These are phyloP conservation scores for Phanerodontia chrysosporium DNA, from an alignment of 768 basidiomycete species.

Conservation along the genomic window DNA sequence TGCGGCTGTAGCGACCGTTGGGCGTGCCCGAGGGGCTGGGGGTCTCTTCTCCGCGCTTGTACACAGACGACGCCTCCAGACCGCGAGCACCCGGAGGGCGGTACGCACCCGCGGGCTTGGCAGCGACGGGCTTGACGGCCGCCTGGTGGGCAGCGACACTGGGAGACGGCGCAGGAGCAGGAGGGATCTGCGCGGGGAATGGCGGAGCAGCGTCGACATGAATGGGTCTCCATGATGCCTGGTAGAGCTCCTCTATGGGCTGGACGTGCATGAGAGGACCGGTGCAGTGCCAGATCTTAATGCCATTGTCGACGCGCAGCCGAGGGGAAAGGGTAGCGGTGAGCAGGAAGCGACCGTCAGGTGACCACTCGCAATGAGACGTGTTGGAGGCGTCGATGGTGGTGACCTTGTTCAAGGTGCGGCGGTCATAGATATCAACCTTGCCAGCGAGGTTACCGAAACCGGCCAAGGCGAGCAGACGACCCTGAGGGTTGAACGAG, in stretches of 20 bases:
- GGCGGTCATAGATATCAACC: slow-evolving; percentile 88
- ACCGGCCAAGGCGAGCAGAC: slow-evolving; percentile 84
- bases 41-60: slow-evolving; percentile 83
- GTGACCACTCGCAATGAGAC: slow-evolving; percentile 92
- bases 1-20: slow-evolving; percentile 54
- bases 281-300: slow-evolving; percentile 93
- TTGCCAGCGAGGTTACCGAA: slow-evolving; percentile 97
- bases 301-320: slow-evolving; percentile 93
- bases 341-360: slow-evolving; percentile 87
- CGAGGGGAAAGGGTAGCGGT: slow-evolving; percentile 96
- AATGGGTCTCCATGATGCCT: slow-evolving; percentile 77
- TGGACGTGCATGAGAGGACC: slow-evolving; percentile 87
- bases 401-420: slow-evolving; percentile 73
- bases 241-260: slow-evolving; percentile 83
- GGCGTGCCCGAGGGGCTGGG: slow-evolving; percentile 63
- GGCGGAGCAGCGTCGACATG: slow-evolving; percentile 59
- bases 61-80: slow-evolving; percentile 80
- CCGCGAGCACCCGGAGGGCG: slow-evolving; percentile 93
- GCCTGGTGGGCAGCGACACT: slow-evolving; percentile 49
- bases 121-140: slow-evolving; percentile 47
- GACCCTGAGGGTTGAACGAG: slow-evolving; percentile 90
- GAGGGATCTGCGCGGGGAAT: slow-evolving; percentile 64
- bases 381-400: slow-evolving; percentile 89
- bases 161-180: slow-evolving; percentile 60
- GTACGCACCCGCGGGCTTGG: slow-evolving; percentile 83